Evolutionary conservation across 371 early-diverging fungal genomes (phyloP).

Genomic region (Mortierella sp.): DNA sequence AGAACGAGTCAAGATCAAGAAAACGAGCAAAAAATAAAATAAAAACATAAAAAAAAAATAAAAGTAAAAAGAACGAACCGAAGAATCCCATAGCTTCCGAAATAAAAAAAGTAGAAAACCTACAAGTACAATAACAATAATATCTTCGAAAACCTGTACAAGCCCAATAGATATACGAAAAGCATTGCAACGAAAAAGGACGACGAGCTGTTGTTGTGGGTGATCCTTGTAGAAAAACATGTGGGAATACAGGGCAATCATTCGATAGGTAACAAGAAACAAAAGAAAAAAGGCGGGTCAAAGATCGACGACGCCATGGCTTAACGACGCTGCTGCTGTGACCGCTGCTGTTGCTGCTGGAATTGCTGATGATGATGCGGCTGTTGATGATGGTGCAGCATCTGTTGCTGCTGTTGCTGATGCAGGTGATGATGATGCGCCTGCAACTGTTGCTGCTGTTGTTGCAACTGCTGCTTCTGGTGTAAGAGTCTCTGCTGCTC

Average conservation of each 20-base stretch:
- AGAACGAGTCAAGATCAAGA: too few relatives aligned
- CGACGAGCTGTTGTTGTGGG: neutral
- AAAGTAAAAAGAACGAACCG: neutral
- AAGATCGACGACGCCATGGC: neutral
- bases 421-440: constrained; percentile 14
- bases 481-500: constrained; percentile 56
- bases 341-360: constrained; percentile 1
- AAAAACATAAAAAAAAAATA: constrained; percentile 3
- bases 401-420: neutral
- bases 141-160: neutral
- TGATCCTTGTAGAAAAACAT: neutral
- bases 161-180: constrained; percentile 1
- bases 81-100: constrained; percentile 1
- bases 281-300: neutral
- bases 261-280: constrained; percentile 60
- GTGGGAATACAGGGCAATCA: constrained; percentile 43
- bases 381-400: constrained; percentile 2
- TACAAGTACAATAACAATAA: constrained; percentile 7
- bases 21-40: neutral
- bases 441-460: constrained; percentile 52
- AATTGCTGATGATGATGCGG: constrained; percentile 10
- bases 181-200: neutral
- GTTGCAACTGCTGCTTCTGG: constrained; percentile 62
- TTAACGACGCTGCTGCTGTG: constrained; percentile 8
- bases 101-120: constrained; percentile 5